Conservation (phyloP, 768 basidiomycete genomes). For the Galerina marginata region DNA sequence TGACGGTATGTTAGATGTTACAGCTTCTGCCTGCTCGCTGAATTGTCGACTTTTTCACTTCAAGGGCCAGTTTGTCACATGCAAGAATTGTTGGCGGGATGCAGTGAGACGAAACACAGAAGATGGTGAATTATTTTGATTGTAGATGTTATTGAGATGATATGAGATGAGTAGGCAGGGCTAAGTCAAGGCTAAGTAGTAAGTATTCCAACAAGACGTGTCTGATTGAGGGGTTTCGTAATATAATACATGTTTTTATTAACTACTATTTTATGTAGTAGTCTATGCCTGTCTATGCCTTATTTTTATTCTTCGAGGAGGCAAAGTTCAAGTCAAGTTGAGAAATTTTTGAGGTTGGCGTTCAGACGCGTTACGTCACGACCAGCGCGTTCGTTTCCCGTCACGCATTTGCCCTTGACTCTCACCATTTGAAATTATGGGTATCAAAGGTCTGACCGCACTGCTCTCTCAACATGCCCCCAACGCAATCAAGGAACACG, state of each 20-base stretch:
- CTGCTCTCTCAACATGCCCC: slow-evolving; percentile 92
- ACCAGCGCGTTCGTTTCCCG: slow-evolving; percentile 8
- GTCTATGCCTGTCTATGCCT: not conserved
- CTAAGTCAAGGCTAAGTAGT: no score
- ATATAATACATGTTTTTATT: no score
- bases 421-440: slow-evolving; percentile 54
- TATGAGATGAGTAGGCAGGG: no score
- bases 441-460: slow-evolving; percentile 94
- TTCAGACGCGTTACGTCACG: slow-evolving; percentile 28
- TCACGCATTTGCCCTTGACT: not conserved
- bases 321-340: not conserved
- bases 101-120: no score
- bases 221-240: no score
- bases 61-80: no score
- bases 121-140: no score
- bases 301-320: not conserved
- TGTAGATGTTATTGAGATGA: no score
- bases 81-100: no score
- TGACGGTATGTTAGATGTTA: slow-evolving; percentile 5
- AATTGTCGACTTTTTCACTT: not conserved
- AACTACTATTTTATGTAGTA: not conserved
- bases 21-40: not conserved
- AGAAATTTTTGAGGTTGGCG: no score
- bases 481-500: slow-evolving; percentile 85
- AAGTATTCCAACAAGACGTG: no score